These are phyloP conservation scores for Clonostachys chloroleuca DNA, from an alignment of 2,329 filamentous ascomycete genomes.

Conservation along the genomic window DNA sequence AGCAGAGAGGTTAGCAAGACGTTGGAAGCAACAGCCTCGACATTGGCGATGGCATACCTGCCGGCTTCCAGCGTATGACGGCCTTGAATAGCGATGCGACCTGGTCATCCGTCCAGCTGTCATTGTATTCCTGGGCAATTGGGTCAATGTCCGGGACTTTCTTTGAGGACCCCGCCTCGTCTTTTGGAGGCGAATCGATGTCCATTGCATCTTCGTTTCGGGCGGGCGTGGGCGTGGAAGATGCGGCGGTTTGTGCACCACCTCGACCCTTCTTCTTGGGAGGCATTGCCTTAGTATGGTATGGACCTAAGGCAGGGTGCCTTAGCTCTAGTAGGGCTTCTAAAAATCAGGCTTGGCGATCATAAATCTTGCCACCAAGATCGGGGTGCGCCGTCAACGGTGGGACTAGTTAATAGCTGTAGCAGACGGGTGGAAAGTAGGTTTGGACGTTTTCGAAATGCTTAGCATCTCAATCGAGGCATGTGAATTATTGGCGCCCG, in stretches of 20 bases:
- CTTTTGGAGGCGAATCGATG: constrained; percentile 47
- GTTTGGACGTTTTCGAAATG: too few relatives aligned
- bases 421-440: too few relatives aligned
- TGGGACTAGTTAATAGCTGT: too few relatives aligned
- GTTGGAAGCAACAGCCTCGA: not conserved
- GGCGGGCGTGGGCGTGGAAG: constrained; percentile 48
- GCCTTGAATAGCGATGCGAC: constrained; percentile 89
- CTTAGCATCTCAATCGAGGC: too few relatives aligned
- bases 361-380: too few relatives aligned
- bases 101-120: constrained; percentile 94
- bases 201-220: constrained; percentile 59
- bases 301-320: too few relatives aligned
- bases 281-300: constrained; percentile 44
- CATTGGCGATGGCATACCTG: constrained; percentile 49
- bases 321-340: too few relatives aligned
- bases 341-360: too few relatives aligned
- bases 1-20: not conserved
- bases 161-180: constrained; percentile 36
- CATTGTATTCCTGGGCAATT: constrained; percentile 31
- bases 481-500: too few relatives aligned
- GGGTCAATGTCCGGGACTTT: not conserved
- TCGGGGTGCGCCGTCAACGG: too few relatives aligned
- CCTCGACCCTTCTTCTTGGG: constrained; percentile 64
- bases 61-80: constrained; percentile 94
- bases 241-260: constrained; percentile 38